phyloP scores from a whole-genome alignment of 2,329 filamentous ascomycete species.

The Trichothecium sympodiale region DNA sequence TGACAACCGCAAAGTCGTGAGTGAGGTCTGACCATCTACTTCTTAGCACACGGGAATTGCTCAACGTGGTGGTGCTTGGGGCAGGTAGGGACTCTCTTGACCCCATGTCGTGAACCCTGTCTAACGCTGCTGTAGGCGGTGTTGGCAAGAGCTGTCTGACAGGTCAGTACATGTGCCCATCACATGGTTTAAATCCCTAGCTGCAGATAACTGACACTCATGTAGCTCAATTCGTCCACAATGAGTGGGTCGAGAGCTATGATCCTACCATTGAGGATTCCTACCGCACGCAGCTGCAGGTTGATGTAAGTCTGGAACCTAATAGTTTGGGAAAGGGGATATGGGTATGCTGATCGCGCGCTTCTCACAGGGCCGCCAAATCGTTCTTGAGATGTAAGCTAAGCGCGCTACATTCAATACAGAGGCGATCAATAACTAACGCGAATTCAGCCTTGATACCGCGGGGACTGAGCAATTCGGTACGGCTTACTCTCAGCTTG shows the following conservation, averaged over 20 bases:
- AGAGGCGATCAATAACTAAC: conserved; percentile 1
- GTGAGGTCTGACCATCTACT: too few relatives aligned
- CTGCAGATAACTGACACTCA: conserved; percentile 10
- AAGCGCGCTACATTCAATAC: not conserved
- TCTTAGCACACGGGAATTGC: conserved; percentile 56
- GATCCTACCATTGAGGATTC: conserved; percentile 72
- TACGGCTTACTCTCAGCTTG: conserved; percentile 30
- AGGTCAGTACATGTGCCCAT: conserved; percentile 40
- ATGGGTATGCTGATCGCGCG: conserved; percentile 16
- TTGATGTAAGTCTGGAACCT: conserved; percentile 61
- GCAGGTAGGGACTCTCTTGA: conserved; percentile 45
- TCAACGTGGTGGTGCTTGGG: conserved; percentile 65
- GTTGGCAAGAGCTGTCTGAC: conserved; percentile 90
- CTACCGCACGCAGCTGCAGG: conserved; percentile 63
- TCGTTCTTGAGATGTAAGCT: conserved; percentile 76
- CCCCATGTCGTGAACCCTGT: conserved; percentile 9
- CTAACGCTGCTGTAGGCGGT: conserved; percentile 48
- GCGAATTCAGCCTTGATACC: conserved; percentile 61
- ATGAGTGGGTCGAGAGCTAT: conserved; percentile 87
- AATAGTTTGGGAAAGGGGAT: not conserved
- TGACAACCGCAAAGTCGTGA: too few relatives aligned
- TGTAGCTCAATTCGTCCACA: conserved; percentile 81
- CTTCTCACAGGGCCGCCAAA: conserved; percentile 60
- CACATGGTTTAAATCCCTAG: conserved; percentile 8
- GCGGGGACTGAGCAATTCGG: conserved; percentile 90